Base-by-base conservation (phyloP, 208 protist species). In the Acanthamoeba royreba region DNA sequence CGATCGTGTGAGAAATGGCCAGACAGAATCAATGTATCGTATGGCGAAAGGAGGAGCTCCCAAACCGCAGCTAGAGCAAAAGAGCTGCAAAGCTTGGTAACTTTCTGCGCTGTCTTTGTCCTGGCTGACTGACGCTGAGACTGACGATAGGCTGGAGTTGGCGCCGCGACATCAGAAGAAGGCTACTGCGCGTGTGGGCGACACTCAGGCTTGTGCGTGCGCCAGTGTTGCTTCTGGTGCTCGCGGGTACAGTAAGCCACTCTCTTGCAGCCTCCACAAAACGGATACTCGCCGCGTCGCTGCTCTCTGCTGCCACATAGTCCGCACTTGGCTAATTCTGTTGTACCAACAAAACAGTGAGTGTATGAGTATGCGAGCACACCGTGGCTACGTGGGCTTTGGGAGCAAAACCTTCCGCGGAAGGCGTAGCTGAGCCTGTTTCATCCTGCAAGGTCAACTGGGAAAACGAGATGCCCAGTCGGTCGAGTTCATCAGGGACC, bases 161-260 rank as follows among this genome's bases (percentile, higher is more conserved):
- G n/a, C n/a, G n/a, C n/a, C n/a, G n/a, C n/a, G n/a, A n/a, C n/a
- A n/a, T n/a, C n/a, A n/a, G n/a, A n/a, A n/a, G n/a, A n/a, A 0
- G 7, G 4, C 43, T 53, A 83, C 74, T 90, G n/a, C n/a, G 46
- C 31, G 77, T n/a, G 13, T 5, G 79, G 79, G 28, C 49, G 43
- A 46, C 83, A 90, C 31, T 38, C 33, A 3, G 83, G 47, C 83
- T 90, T 90, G 83, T 90, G 83, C 31, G 52, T 66, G 38, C 55
- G 47, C 83, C 83, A 90, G 33, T 90, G 83, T 13, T 47, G 83
- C 83, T 69, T 90, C 42, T 90, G 83, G 83, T 90, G 83, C 15
- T 90, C 83, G 0, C 55, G 47, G 19, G 83, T n/a, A 35, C 83
- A 90, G 49, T 90, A 90, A 52, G 83, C 83, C 38, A 90, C 83